Evolutionary conservation across 1,284 basidiomycete species (phyloP).

Genomic region (Apiotrichum montevideense): DNA sequence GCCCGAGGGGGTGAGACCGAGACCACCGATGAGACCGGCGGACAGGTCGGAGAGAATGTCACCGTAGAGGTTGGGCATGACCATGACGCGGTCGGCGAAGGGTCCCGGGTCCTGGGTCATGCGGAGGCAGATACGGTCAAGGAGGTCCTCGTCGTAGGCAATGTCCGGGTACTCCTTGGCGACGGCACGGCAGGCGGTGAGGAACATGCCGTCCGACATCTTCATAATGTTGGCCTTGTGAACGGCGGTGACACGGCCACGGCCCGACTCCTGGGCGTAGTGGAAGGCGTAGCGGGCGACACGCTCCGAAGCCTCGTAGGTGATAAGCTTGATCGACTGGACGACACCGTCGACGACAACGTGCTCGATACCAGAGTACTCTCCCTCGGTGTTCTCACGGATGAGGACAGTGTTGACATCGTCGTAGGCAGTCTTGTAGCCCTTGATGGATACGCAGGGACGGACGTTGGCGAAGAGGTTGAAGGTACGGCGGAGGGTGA

Average conservation of each 20-base stretch:
- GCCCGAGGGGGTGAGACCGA: conserved; percentile 95
- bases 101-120: conserved; percentile 68
- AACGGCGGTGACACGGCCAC: conserved; percentile 93
- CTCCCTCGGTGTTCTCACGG: conserved; percentile 99
- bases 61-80: conserved; percentile 91
- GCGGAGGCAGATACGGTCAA: conserved; percentile 94
- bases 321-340: conserved; percentile 99
- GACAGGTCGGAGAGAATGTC: conserved; percentile 99
- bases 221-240: conserved; percentile 99
- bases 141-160: conserved; percentile 89
- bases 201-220: conserved; percentile 99
- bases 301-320: conserved; percentile 96
- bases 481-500: conserved; percentile 94
- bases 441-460: conserved; percentile 91
- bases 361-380: conserved; percentile 99
- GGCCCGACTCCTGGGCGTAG: conserved; percentile 81
- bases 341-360: conserved; percentile 97
- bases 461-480: conserved; percentile 98
- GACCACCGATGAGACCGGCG: conserved; percentile 94
- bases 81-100: conserved; percentile 96
- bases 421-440: conserved; percentile 97
- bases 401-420: conserved; percentile 97
- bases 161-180: conserved; percentile 94
- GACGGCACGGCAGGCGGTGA: conserved; percentile 93
- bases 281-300: conserved; percentile 99